Base-by-base conservation (phyloP, 2,329 filamentous ascomycete species). In the Thielaviopsis cerberus region DNA sequence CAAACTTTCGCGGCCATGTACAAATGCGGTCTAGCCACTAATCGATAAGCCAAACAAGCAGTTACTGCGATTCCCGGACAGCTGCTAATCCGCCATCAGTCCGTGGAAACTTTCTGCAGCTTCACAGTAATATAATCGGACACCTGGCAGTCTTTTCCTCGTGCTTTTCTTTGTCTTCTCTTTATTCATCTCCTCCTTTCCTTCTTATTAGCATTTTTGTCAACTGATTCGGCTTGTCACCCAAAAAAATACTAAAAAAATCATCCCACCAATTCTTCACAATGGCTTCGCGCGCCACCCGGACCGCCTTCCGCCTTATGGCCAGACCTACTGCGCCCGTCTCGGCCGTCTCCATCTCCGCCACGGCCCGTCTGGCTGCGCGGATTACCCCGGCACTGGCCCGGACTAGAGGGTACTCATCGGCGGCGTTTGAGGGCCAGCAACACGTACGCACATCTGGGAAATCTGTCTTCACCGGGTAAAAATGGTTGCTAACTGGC, bases 341-440 rank as follows among this genome's bases (percentile, higher is more conserved):
- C 30, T 25, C 48, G 13, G 45, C 25, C 6, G 22, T 51, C 20
- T 55, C 41, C 6, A 25, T 51, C 20, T 55, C 41, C 20, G 23
- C 15, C 25, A 34, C 55, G 30, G 51, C 17, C n/a, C 55, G 48
- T 23, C n/a, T 52, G 17, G n/a, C 27, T 52, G 24, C 25, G 13
- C 50, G 51, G 53, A 30, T n/a, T n/a, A 13, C 45, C n/a, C 7
- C 23, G 8, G 53, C n/a, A 11, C 30, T n/a, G 8, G 5, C 54
- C 10, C 48, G 26, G 26, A 25, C 26, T 6, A 61, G 59, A 61
- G 52, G 51, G 13, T 58, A 74, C 58, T 77, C 76, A 50, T 76
- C 77, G 54, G 65, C 72, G 57, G 67, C 69, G 37, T 67, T 72
- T 58, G 80, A 83, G 59, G 72, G 75, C 62, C 80, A 83, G 68